These are phyloP conservation scores for Neofusicoccum parvum DNA, from an alignment of 2,329 filamentous ascomycete species.

Conservation along the genomic window DNA sequence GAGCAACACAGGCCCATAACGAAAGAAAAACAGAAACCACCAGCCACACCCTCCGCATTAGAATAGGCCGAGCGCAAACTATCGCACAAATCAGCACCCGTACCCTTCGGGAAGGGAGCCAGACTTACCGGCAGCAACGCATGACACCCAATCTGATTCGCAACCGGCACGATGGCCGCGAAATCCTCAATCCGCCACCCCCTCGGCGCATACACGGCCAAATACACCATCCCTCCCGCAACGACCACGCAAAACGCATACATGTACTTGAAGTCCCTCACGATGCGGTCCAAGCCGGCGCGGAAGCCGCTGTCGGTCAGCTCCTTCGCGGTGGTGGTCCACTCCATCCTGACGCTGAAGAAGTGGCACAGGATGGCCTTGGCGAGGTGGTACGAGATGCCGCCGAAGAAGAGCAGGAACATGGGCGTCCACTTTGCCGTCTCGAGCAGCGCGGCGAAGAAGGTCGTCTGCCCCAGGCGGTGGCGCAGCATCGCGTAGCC, in stretches of 20 bases:
- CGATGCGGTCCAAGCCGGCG: conserved; percentile 1
- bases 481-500: conserved; percentile 24
- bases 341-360: conserved; percentile 21
- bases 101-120: too few relatives aligned
- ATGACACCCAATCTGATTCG: conserved; percentile 22
- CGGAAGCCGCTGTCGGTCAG: conserved; percentile 1
- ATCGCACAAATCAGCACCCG: too few relatives aligned
- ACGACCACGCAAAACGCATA: neutral
- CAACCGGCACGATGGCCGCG: conserved; percentile 22
- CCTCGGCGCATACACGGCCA: conserved; percentile 21
- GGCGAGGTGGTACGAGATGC: conserved; percentile 24
- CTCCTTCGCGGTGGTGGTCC: conserved; percentile 20
- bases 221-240: conserved; percentile 19
- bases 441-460: conserved; percentile 23
- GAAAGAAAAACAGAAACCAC: too few relatives aligned
- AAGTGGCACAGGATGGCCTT: conserved; percentile 24
- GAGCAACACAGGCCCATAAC: too few relatives aligned
- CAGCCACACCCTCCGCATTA: too few relatives aligned
- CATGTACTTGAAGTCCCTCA: conserved; percentile 14
- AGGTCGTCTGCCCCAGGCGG: conserved; percentile 21
- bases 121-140: conserved; percentile 22
- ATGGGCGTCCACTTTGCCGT: conserved; percentile 25
- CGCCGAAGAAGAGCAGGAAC: conserved; percentile 25
- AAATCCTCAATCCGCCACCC: conserved; percentile 23
- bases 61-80: too few relatives aligned